Base-by-base conservation (phyloP, 1,284 basidiomycete species). In the Sporisorium graminicola region DNA sequence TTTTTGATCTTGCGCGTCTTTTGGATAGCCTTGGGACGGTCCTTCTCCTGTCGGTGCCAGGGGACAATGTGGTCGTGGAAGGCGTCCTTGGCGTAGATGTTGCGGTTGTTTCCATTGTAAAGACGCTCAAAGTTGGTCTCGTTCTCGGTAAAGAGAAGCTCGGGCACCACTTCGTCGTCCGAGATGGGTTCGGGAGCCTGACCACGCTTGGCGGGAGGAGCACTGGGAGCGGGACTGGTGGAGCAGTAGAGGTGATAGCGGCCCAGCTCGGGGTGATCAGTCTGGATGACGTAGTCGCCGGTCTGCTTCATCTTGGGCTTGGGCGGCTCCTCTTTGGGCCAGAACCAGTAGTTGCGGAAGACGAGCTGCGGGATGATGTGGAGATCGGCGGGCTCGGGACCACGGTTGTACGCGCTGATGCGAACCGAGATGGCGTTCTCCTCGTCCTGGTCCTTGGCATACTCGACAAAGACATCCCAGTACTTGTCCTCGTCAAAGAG, bases 301-400 rank as follows among this genome's bases (percentile, higher is more conserved):
- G 85, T 86, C 77, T 84, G 89, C 85, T 82, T 79, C 82, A 97
- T 87, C 18, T 87, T 87, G 18, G 95, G 94, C 85, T 88, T 92
- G 6, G 90, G 88, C 7, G 94, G 94, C 73, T 91, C 90, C 68
- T 94, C 91, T 67, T 91, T 88, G 26, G 91, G 89, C 96, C 96
- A 99, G 5, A 94, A 97, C 96, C 96, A 99, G 35, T 93, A 95
- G 87, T 99, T 99, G 33, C 93, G 91, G 88, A 98, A 99, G 91
- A 93, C 97, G 58, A 98, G 88, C 82, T 98, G 95, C 24, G 96
- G 96, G 53, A 99, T 89, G 79, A 99, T 90, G 86, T 98, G 96
- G 61, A 99, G 88, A 51, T 93, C 95, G n/a, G 96, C 95, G 3
- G 94, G 90, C 73, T 98, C 95, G 8, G 95, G 95, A 1, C 96